Conservation (phyloP, 2,329 filamentous ascomycete species). For the Setomelanomma holmii region DNA sequence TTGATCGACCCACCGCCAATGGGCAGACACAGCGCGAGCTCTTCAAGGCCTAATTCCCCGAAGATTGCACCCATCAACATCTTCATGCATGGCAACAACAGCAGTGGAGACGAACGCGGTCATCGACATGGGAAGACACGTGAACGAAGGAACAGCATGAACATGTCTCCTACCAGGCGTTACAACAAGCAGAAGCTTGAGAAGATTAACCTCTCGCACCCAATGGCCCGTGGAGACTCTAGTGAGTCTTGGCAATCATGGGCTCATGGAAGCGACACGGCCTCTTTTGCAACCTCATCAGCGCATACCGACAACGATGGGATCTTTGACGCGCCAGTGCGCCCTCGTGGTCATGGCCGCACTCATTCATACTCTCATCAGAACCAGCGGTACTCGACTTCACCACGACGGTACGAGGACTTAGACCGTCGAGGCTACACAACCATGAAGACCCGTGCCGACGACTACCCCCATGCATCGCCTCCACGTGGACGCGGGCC, state of each 20-base stretch:
- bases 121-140: background rate
- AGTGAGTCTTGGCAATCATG: background rate
- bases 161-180: background rate
- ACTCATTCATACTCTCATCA: background rate
- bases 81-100: background rate
- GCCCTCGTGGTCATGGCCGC: background rate
- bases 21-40: background rate
- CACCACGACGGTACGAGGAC: background rate
- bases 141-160: background rate
- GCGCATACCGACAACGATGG: background rate
- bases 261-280: background rate
- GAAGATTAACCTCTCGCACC: background rate
- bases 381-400: background rate
- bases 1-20: background rate
- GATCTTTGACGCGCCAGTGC: background rate
- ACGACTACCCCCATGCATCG: slow-evolving; percentile 1
- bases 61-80: background rate
- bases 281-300: background rate
- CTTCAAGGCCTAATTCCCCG: background rate
- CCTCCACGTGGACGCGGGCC: background rate
- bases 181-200: background rate
- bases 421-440: background rate
- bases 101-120: background rate
- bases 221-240: slow-evolving; percentile 1
- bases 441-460: background rate